Percentiles rank a stretch among this genome's conserved stretches.
phyloP scores from a whole-genome alignment of 2,329 filamentous ascomycete species.

The Pezicula neosporulosa region DNA sequence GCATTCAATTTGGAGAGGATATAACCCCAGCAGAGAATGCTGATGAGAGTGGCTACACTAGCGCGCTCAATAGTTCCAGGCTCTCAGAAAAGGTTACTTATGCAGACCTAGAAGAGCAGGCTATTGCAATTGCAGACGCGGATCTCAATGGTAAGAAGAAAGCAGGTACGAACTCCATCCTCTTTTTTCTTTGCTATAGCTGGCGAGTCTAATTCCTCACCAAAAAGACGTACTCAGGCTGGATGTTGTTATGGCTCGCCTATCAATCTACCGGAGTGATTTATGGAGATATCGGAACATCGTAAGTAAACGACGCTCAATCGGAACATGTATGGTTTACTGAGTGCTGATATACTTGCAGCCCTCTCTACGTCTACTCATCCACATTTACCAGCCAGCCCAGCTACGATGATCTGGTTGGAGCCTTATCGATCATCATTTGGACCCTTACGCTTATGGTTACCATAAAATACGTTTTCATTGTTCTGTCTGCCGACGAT shows the following conservation, averaged over 20 bases:
- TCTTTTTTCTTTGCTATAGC: neutral
- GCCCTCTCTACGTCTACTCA: constrained; percentile 66
- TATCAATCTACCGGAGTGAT: constrained; percentile 66
- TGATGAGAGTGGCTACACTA: neutral
- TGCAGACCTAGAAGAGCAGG: constrained; percentile 19
- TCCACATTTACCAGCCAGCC: constrained; percentile 60
- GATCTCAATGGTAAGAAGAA: constrained; percentile 27
- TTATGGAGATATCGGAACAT: constrained; percentile 64
- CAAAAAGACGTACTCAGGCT: constrained; percentile 19
- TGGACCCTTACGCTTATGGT: constrained; percentile 69
- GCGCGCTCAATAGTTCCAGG: constrained; percentile 8
- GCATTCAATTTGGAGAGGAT: constrained; percentile 19
- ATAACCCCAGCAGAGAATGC: constrained; percentile 16
- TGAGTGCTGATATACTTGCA: constrained; percentile 32
- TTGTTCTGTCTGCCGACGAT: constrained; percentile 64
- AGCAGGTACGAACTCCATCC: constrained; percentile 18
- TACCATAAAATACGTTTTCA: constrained; percentile 64
- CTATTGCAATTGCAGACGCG: constrained; percentile 18
- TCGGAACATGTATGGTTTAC: neutral
- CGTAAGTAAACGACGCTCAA: neutral
- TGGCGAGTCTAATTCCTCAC: neutral
- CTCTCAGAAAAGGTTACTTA: constrained; percentile 14
- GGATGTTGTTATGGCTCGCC: constrained; percentile 42
- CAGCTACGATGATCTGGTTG: constrained; percentile 54
- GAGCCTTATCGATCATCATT: constrained; percentile 64